Conservation (phyloP, 1,284 basidiomycete genomes). For the Apiotrichum sp. region DNA sequence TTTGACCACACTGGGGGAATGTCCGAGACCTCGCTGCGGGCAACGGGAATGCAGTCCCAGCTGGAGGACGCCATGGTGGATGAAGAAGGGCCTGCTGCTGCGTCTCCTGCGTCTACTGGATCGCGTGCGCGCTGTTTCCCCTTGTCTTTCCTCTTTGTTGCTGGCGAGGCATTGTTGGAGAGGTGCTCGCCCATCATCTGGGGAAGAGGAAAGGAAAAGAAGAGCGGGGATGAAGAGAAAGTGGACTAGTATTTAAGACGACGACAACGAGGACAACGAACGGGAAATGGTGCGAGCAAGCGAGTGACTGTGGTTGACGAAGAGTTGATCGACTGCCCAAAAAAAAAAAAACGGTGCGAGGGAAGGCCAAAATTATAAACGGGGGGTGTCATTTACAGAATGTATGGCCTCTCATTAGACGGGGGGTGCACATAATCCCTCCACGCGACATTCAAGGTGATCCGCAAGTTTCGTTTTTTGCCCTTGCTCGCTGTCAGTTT, state of each 20-base stretch:
- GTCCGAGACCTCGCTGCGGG: conserved; percentile 61
- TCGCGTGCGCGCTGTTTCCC: conserved; percentile 23
- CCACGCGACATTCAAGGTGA: too few species aligned
- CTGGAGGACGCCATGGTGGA: neutral
- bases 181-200: conserved; percentile 14
- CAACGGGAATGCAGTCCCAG: conserved; percentile 50
- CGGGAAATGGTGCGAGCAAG: neutral
- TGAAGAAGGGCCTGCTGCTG: neutral
- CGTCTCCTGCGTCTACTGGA: conserved; percentile 1
- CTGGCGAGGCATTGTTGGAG: conserved; percentile 4
- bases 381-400: too few species aligned
- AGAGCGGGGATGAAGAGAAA: neutral
- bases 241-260: neutral
- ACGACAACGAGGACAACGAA: neutral
- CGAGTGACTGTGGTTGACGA: too few species aligned
- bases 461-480: too few species aligned
- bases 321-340: too few species aligned
- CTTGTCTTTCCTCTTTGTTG: conserved; percentile 11
- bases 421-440: too few species aligned
- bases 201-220: conserved; percentile 7
- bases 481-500: too few species aligned
- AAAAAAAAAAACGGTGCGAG: too few species aligned
- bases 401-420: too few species aligned
- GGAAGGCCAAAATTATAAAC: too few species aligned
- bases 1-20: conserved; percentile 71